A percentile compares a stretch with the other conserved stretches of the same genome.
Evolutionary conservation across 2,329 filamentous ascomycete genomes (phyloP).

Genomic region (Neobulgaria alba): DNA sequence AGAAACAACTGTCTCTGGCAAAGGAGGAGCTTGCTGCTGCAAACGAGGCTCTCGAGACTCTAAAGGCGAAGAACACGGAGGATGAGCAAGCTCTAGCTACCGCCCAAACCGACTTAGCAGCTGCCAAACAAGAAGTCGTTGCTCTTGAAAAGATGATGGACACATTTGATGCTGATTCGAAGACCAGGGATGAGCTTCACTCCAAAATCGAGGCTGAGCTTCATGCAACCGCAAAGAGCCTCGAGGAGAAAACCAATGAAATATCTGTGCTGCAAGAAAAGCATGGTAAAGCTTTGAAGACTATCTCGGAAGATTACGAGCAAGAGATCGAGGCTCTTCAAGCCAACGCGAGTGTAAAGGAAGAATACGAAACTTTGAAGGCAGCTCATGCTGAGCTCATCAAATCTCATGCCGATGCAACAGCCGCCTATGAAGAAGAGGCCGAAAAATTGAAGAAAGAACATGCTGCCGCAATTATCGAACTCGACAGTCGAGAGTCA

Average conservation of each 20-base stretch:
- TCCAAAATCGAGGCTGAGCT: constrained; percentile 25
- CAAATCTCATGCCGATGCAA: constrained; percentile 25
- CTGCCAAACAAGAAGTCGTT: constrained; percentile 37
- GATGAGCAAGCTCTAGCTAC: constrained; percentile 37
- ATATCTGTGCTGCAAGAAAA: constrained; percentile 42
- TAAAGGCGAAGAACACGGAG: constrained; percentile 36
- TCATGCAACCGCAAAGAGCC: constrained; percentile 18
- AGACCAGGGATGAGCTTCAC: constrained; percentile 25
- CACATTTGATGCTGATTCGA: constrained; percentile 36
- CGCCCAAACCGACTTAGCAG: constrained; percentile 23
- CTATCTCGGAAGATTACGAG: constrained; percentile 52
- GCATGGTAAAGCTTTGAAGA: constrained; percentile 49
- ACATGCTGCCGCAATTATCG: constrained; percentile 22
- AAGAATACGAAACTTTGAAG: constrained; percentile 54
- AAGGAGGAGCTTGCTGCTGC: constrained; percentile 26
- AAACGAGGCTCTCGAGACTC: constrained; percentile 27
- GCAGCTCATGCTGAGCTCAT: constrained; percentile 43
- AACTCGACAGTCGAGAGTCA: constrained; percentile 38
- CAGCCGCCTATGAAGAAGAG: constrained; percentile 16
- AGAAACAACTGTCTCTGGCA: constrained; percentile 34
- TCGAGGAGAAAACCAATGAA: constrained; percentile 27
- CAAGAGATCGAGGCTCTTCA: constrained; percentile 56
- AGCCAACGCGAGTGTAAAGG: constrained; percentile 55
- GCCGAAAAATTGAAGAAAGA: constrained; percentile 18
- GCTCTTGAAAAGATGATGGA: constrained; percentile 42